Evolutionary conservation across 371 early-diverging fungal species (phyloP).

Genomic region (Coemansia sp.): DNA sequence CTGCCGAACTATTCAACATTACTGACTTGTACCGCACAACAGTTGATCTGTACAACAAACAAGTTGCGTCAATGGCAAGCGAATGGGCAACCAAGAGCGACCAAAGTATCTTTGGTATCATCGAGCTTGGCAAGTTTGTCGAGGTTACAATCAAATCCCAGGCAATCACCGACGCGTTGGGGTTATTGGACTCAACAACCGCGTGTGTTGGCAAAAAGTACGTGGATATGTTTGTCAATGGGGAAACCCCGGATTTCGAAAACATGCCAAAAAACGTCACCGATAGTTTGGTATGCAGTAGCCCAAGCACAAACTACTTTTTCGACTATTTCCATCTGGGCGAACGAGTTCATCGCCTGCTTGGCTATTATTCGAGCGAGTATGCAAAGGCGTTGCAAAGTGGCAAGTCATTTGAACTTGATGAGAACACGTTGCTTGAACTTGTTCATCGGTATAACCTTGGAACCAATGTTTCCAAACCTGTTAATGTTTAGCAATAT

Average conservation of each 20-base stretch:
- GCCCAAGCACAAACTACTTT: conserved; percentile 26
- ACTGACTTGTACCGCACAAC: neutral
- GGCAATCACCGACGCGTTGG: conserved; percentile 9
- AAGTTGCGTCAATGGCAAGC: neutral
- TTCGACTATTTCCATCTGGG: conserved; percentile 23
- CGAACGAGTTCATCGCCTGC: conserved; percentile 29
- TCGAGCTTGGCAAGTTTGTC: conserved; percentile 18
- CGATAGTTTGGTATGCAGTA: neutral
- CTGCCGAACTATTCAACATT: neutral
- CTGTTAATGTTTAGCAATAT: neutral
- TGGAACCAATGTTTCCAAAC: neutral
- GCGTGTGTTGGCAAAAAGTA: conserved; percentile 10
- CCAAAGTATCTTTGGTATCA: neutral
- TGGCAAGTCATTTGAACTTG: conserved; percentile 4
- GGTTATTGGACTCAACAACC: conserved; percentile 5
- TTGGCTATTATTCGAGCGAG: conserved; percentile 22
- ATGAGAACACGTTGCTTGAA: conserved; percentile 8
- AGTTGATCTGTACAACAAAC: conserved; percentile 14
- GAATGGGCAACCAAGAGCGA: conserved; percentile 9
- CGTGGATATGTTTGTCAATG: neutral
- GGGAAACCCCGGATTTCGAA: conserved; percentile 2
- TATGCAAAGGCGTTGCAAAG: neutral
- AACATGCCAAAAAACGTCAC: neutral
- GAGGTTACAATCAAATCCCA: conserved; percentile 7
- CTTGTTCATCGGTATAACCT: neutral